Evolutionary conservation across 2,329 filamentous ascomycete species (phyloP), one percentile per base, ranked within the genome.

Genomic region (Macrophomina phaseolina): DNA sequence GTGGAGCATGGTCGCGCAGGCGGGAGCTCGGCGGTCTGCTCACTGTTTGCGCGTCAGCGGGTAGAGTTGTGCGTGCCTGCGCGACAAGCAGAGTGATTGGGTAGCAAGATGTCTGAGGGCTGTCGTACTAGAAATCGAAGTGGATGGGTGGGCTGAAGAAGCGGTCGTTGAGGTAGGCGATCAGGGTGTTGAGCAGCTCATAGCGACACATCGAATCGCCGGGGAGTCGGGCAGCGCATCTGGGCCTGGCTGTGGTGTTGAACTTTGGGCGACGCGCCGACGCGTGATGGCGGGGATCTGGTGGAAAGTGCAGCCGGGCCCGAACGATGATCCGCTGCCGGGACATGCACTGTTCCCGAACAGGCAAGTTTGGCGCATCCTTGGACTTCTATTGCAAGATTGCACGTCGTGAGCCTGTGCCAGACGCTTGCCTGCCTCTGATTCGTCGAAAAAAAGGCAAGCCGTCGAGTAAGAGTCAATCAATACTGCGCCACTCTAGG

Each of bases 1-100:
- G 87, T 98, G 95, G 79, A 99, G 91, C 95, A 99, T 99, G 73
- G 74, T 65, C 45, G 64, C 32, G 64, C 60, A 38, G 66, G 34
- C 1, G 51, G 64, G 3, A 62, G 49, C 34, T 58, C 64, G 38
- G n/a, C 18, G 18, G 18, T 16, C 32, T 46, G 62, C 55, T 69
- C 63, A 56, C 42, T 73, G 68, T 14, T 69, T 63, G 53, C 16
- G 34, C 14, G 34, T 34, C n/a, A 58, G 11, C 28, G 9, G 60
- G 62, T 23, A 62, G 63, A 52, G 40, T 32, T n/a, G 30, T 32
- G 14, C 18, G 36, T 16, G 23, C 16, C 58, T 36, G 38, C 6
- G 53, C 48, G 65, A 66, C 49, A 66, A 68, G 56, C 68, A 70
- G 68, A 58, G 65, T 66, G 14, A 34, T 45, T n/a, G 65, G 40